Evolutionary conservation across 208 protist species (phyloP).

Genomic region (Leptomonas pyrrhocoris): DNA sequence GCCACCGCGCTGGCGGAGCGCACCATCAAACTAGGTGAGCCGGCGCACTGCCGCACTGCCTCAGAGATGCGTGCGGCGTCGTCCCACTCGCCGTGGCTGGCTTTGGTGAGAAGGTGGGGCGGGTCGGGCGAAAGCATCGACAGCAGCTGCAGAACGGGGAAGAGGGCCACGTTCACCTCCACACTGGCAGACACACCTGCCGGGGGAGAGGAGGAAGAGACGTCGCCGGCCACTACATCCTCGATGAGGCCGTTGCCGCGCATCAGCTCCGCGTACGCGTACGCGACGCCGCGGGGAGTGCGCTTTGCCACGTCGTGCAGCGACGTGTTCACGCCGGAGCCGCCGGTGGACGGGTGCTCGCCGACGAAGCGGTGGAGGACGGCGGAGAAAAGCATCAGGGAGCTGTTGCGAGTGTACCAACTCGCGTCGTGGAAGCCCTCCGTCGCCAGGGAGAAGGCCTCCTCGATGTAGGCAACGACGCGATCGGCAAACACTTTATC

Average conservation of each 20-base stretch:
- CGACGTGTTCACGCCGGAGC: constrained; percentile 82
- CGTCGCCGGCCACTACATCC: neutral
- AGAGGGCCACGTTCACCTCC: constrained; percentile 61
- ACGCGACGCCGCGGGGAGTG: constrained; percentile 63
- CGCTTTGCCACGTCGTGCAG: constrained; percentile 76
- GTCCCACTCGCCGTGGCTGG: constrained; percentile 29
- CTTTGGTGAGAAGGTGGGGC: constrained; percentile 32
- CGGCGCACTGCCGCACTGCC: constrained; percentile 58
- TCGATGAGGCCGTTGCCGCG: constrained; percentile 19
- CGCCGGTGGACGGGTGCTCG: constrained; percentile 81
- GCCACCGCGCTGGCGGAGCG: constrained; percentile 77
- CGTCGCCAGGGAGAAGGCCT: constrained; percentile 81
- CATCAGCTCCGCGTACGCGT: constrained; percentile 57
- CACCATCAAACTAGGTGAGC: constrained; percentile 76
- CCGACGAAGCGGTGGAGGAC: constrained; percentile 91
- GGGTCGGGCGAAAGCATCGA: constrained; percentile 90
- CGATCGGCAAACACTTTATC: constrained; percentile 78
- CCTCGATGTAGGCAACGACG: constrained; percentile 66
- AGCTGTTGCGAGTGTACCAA: constrained; percentile 93
- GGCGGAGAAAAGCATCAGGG: constrained; percentile 89
- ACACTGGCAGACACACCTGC: neutral
- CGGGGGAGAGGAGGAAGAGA: neutral
- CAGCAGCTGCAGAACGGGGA: constrained; percentile 90
- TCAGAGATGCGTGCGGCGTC: constrained; percentile 49
- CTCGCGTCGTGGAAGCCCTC: constrained; percentile 77